Conservation (phyloP, 805 yeast species). For the Yueomyces sp. region DNA sequence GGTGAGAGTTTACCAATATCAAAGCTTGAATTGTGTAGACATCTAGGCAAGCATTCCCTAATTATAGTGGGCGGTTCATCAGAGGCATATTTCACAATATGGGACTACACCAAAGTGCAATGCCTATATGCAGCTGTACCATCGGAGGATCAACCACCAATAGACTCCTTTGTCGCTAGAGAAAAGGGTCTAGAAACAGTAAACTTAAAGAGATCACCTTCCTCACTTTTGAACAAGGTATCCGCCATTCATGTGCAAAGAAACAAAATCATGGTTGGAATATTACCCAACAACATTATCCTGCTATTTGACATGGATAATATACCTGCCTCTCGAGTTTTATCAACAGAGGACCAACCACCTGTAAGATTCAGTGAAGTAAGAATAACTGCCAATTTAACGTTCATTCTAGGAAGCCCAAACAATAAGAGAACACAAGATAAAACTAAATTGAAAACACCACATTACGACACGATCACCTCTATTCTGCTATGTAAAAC, state of each 20-base stretch:
- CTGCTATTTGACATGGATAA: conserved; percentile 8
- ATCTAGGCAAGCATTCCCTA: conserved; percentile 25
- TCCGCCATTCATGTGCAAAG: conserved; percentile 2
- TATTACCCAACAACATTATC: conserved; percentile 8
- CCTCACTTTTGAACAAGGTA: not conserved
- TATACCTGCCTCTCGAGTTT: conserved; percentile 3
- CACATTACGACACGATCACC: conserved; percentile 1
- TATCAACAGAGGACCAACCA: not conserved
- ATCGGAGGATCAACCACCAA: conserved; percentile 13
- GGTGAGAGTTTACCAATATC: conserved; percentile 37
- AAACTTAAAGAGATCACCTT: not conserved
- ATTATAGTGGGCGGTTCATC: conserved; percentile 58
- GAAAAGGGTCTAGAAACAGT: conserved; percentile 5
- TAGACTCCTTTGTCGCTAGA: conserved; percentile 9
- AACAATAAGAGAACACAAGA: too few species aligned
- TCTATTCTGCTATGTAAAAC: not conserved
- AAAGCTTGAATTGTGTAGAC: conserved; percentile 26
- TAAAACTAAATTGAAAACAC: not conserved
- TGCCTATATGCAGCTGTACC: conserved; percentile 34
- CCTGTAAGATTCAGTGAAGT: too few species aligned
- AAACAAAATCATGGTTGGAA: conserved; percentile 9
- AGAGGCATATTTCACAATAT: conserved; percentile 45
- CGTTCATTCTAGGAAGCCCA: conserved; percentile 2
- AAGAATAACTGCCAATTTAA: conserved; percentile 10
- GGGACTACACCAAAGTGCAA: conserved; percentile 59